phyloP scores from a whole-genome alignment of 441 rosid species.

The Pelargonium australe region DNA sequence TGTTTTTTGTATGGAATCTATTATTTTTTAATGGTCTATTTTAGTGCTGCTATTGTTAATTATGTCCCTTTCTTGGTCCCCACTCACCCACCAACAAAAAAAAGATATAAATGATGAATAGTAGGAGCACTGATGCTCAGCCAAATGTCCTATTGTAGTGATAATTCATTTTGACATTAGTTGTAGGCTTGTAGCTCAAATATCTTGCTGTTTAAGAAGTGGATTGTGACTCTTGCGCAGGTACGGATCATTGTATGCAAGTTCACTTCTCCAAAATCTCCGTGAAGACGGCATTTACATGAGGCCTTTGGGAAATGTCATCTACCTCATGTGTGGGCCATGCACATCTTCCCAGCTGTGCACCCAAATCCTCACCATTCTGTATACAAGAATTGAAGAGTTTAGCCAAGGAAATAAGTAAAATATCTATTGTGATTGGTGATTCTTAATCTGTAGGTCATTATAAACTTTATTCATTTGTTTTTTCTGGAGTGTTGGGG shows the following conservation, averaged over 20 bases:
- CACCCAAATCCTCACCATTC: slow-evolving; percentile 47
- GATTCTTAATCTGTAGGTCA: neutral
- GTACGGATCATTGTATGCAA: slow-evolving; percentile 62
- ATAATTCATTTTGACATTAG: neutral
- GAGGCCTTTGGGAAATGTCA: slow-evolving; percentile 85
- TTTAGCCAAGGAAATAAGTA: slow-evolving; percentile 26
- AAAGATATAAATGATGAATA: neutral
- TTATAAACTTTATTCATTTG: neutral
- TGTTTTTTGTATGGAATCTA: neutral
- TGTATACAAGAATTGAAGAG: slow-evolving; percentile 48
- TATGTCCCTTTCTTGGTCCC: slow-evolving; percentile 4
- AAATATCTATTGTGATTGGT: neutral
- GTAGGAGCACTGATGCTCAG: neutral
- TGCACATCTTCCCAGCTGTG: slow-evolving; percentile 67
- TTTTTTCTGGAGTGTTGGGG: neutral
- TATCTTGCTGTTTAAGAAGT: neutral
- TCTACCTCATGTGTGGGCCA: slow-evolving; percentile 86
- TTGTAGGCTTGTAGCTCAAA: neutral
- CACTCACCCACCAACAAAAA: slow-evolving; percentile 7
- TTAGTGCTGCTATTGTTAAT: neutral
- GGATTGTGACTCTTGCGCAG: slow-evolving; percentile 25
- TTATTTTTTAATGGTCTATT: neutral
- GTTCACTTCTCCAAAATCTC: slow-evolving; percentile 57
- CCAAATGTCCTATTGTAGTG: neutral
- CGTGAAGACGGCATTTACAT: slow-evolving; percentile 66